These are phyloP conservation scores for Candida fluviatilis DNA, from an alignment of 805 yeast genomes.

Conservation along the genomic window DNA sequence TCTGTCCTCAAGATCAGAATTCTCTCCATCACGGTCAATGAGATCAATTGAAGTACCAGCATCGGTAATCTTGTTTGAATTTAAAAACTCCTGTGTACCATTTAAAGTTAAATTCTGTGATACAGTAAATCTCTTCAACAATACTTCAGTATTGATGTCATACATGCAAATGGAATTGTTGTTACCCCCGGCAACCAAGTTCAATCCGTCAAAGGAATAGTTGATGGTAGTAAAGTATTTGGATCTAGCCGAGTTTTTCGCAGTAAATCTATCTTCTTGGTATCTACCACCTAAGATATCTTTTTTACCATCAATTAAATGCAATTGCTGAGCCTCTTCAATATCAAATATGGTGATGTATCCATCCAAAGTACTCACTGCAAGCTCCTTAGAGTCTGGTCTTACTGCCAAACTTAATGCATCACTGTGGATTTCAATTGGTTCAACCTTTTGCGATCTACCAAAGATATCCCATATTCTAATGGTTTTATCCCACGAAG, in stretches of 20 bases:
- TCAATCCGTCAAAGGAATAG: slow-evolving; percentile 86
- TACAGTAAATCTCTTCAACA: slow-evolving; percentile 75
- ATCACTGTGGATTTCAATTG: slow-evolving; percentile 80
- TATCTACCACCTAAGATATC: slow-evolving; percentile 89
- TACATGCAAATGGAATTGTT: slow-evolving; percentile 88
- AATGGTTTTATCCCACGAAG: slow-evolving; percentile 95
- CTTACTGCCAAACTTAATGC: slow-evolving; percentile 78
- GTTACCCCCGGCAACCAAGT: slow-evolving; percentile 89
- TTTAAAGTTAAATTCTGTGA: slow-evolving; percentile 87
- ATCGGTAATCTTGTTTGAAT: slow-evolving; percentile 80
- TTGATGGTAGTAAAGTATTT: slow-evolving; percentile 76
- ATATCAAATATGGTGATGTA: slow-evolving; percentile 80
- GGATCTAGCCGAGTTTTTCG: slow-evolving; percentile 78
- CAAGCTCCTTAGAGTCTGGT: slow-evolving; percentile 90
- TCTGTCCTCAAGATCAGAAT: slow-evolving; percentile 80
- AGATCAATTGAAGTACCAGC: slow-evolving; percentile 67
- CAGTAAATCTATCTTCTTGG: slow-evolving; percentile 73
- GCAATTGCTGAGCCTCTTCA: slow-evolving; percentile 74
- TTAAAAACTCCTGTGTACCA: slow-evolving; percentile 77
- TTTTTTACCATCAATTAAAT: slow-evolving; percentile 77
- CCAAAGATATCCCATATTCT: slow-evolving; percentile 92
- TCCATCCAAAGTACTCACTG: slow-evolving; percentile 87
- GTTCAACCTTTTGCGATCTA: slow-evolving; percentile 84
- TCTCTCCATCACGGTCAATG: slow-evolving; percentile 82
- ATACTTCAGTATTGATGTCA: slow-evolving; percentile 83